These are phyloP conservation scores for Pisolithus thermaeus DNA, from an alignment of 1,284 basidiomycete genomes.

Conservation along the genomic window DNA sequence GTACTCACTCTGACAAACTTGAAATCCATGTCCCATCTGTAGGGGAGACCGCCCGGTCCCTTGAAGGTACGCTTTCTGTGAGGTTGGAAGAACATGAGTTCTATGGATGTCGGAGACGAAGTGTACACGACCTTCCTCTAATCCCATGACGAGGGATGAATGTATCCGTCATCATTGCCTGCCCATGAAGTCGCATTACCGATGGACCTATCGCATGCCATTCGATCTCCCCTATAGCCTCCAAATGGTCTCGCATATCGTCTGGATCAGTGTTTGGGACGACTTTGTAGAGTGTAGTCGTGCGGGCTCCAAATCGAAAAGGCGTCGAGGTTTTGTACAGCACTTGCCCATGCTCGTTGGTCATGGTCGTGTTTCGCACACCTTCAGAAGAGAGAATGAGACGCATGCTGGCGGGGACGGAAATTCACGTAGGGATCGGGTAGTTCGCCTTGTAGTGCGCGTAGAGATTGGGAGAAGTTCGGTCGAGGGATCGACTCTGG, in stretches of 20 bases:
- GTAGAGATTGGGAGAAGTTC: too few species aligned
- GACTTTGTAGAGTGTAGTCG: slow-evolving; percentile 24
- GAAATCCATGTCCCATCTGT: slow-evolving; percentile 24
- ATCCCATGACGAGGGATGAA: slow-evolving; percentile 25
- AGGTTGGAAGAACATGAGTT: not conserved
- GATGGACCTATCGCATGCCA: slow-evolving; percentile 22
- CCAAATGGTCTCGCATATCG: slow-evolving; percentile 26
- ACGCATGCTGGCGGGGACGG: not conserved
- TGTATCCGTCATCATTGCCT: slow-evolving; percentile 15
- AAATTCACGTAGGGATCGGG: too few species aligned
- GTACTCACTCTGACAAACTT: slow-evolving; percentile 15
- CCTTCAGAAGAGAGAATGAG: slow-evolving; percentile 18
- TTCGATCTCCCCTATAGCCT: slow-evolving; percentile 18
- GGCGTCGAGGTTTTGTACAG: slow-evolving; percentile 26
- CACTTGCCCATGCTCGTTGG: slow-evolving; percentile 20
- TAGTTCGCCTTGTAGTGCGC: too few species aligned
- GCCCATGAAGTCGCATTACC: slow-evolving; percentile 15
- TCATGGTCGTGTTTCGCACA: slow-evolving; percentile 21
- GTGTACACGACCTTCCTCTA: slow-evolving; percentile 16
- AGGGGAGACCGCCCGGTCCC: slow-evolving; percentile 19
- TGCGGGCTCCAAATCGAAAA: slow-evolving; percentile 8
- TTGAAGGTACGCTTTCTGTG: slow-evolving; percentile 26
- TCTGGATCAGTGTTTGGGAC: slow-evolving; percentile 15
- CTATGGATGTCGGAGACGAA: not conserved
- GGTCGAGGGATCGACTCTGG: too few species aligned